Evolutionary conservation across 2,329 filamentous ascomycete species (phyloP).

Genomic region (Aspergillaceae sp.): DNA sequence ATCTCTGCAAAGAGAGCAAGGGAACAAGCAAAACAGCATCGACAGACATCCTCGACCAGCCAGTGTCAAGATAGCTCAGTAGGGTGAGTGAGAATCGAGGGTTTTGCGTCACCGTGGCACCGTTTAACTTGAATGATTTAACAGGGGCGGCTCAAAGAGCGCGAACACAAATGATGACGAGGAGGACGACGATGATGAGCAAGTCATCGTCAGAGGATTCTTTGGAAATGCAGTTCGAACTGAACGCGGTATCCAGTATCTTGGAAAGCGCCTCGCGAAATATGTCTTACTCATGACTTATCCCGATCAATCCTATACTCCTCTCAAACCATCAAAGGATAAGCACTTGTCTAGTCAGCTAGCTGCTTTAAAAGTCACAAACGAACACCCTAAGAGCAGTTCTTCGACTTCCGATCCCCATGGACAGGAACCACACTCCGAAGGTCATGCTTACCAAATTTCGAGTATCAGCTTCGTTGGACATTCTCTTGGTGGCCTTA

Average conservation of each 20-base stretch:
- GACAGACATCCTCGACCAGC: constrained; percentile 28
- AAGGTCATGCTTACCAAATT: constrained; percentile 60
- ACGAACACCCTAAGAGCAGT: constrained; percentile 20
- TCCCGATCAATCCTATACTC: constrained; percentile 82
- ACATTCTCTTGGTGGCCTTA: constrained; percentile 79
- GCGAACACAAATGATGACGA: constrained; percentile 10
- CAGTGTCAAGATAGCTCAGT: neutral
- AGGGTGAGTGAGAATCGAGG: neutral
- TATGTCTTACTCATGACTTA: constrained; percentile 86
- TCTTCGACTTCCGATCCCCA: constrained; percentile 32
- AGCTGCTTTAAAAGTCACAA: constrained; percentile 29
- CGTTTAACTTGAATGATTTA: too few relatives aligned
- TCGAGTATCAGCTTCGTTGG: constrained; percentile 93
- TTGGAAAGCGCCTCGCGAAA: constrained; percentile 87
- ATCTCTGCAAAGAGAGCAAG: constrained; percentile 64
- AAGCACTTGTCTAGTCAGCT: constrained; percentile 43
- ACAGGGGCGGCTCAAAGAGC: too few relatives aligned
- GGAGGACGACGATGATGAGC: constrained; percentile 49
- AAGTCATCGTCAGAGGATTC: constrained; percentile 84
- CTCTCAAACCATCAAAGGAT: constrained; percentile 49
- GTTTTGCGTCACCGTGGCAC: too few relatives aligned
- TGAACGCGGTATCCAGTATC: constrained; percentile 91
- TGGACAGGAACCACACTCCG: constrained; percentile 36
- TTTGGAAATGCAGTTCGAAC: constrained; percentile 83
- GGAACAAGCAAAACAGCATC: constrained; percentile 47